phyloP scores from a whole-genome alignment of 176 grass and related monocot genomes.

The Luzula sylvatica region DNA sequence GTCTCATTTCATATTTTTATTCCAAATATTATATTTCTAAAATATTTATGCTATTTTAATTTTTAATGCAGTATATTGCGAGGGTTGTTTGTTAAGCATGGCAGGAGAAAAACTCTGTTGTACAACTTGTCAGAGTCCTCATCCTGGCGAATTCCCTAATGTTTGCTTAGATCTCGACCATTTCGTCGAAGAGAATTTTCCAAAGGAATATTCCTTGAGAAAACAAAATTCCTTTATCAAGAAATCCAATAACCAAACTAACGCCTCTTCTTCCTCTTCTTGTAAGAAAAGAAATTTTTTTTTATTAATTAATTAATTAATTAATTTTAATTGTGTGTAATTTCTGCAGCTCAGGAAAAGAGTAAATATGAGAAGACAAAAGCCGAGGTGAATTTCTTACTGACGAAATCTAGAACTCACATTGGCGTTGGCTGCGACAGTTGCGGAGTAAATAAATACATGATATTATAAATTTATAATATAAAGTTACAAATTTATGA shows the following conservation, averaged over 20 bases:
- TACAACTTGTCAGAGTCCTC: conserved; percentile 51
- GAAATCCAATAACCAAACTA: conserved; percentile 22
- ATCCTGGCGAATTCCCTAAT: conserved; percentile 71
- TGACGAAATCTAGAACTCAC: conserved; percentile 33
- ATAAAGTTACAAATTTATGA: too few species aligned
- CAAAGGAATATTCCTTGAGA: conserved; percentile 55
- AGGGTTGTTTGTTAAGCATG: conserved; percentile 44
- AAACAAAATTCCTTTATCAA: conserved; percentile 27
- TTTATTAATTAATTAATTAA: background rate
- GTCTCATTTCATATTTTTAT: conserved; percentile 16
- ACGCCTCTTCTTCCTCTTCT: conserved; percentile 42
- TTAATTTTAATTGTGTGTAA: too few species aligned
- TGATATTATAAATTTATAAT: too few species aligned
- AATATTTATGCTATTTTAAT: background rate
- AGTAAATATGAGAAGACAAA: too few species aligned
- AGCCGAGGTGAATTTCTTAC: background rate
- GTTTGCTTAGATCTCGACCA: conserved; percentile 74
- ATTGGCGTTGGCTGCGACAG: conserved; percentile 68
- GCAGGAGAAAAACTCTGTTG: conserved; percentile 45
- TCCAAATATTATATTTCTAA: conserved; percentile 12
- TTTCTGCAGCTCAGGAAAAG: conserved; percentile 19
- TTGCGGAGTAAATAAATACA: conserved; percentile 98
- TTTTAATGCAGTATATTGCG: conserved; percentile 66
- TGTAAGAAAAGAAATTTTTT: conserved; percentile 38
- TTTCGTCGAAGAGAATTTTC: conserved; percentile 80